Conservation (phyloP, 306 rosid species). For the Medicago lupulina region DNA sequence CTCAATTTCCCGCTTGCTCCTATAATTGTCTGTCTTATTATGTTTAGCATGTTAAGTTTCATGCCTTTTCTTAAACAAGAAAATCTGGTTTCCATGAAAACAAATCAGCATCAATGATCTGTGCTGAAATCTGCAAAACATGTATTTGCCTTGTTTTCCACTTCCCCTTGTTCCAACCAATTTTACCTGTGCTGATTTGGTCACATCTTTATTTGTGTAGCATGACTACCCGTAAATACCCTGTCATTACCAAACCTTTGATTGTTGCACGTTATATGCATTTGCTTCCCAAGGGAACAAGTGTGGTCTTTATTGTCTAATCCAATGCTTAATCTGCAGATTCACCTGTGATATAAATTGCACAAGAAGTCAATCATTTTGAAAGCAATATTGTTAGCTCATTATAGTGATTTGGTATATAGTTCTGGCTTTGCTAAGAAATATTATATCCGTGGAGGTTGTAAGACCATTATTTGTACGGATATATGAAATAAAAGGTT, state of each 20-base stretch:
- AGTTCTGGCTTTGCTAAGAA: slow-evolving; percentile 8
- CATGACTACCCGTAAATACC: neutral
- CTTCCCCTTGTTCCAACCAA: neutral
- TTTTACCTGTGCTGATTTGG: neutral
- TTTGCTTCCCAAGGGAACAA: slow-evolving; percentile 5
- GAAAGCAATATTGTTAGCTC: slow-evolving; percentile 15
- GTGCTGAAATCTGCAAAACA: neutral
- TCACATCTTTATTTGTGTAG: neutral
- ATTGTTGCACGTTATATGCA: neutral
- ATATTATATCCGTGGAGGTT: slow-evolving; percentile 14
- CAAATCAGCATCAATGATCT: neutral
- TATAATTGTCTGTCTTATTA: neutral
- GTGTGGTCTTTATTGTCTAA: neutral
- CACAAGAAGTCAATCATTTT: neutral
- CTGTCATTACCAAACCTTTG: slow-evolving; percentile 7
- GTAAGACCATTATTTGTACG: slow-evolving; percentile 1
- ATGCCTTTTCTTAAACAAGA: neutral
- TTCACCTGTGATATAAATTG: slow-evolving; percentile 30
- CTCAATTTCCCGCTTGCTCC: neutral
- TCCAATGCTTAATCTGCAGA: slow-evolving; percentile 6
- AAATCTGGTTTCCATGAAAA: neutral
- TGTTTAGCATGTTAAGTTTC: slow-evolving; percentile 6
- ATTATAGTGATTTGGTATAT: slow-evolving; percentile 27
- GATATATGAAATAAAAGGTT: slow-evolving; percentile 20
- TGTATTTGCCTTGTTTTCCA: neutral